Base-by-base conservation (phyloP, 2,329 filamentous ascomycete genomes). In the Coniochaeta prunicola region DNA sequence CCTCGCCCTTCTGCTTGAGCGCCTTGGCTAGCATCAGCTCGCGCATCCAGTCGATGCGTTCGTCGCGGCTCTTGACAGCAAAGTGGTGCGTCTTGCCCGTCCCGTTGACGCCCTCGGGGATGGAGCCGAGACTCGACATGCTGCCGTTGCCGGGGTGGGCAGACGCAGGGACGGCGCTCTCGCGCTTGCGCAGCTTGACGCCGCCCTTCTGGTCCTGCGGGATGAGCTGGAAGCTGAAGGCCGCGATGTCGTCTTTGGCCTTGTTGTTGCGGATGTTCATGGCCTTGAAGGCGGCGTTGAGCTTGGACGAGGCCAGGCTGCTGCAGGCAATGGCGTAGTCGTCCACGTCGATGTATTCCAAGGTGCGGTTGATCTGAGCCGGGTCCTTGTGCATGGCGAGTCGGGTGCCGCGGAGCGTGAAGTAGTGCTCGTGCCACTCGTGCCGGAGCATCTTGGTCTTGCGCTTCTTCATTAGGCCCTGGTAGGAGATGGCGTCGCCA, bases 41-140 rank as follows among this genome's bases (percentile, higher is more conserved):
- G 58, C 91, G 82, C 91, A 96, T 96, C 94, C 94, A 99, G 71
- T 97, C 93, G 68, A 97, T 97, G 62, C 93, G 84, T 70, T 97
- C 90, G 69, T 97, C 91, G 15, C 92, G 84, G 67, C 81, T 85
- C 75, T 88, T 89, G 65, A 97, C 93, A 0, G 93, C 91, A 71
- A 97, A 97, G 71, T 97, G 91, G 69, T 97, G 93, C 50, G 90
- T 89, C 80, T 96, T 97, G 66, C 85, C 85, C 12, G 82, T 85
- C 59, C 83, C 84, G 61, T 86, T 86, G 62, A 75, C 76, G 28
- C 67, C 70, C 26, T 66, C 77, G 38, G 80, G 33, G 69, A 65
- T 33, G 72, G 70, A 59, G 59, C 74, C 66, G 45, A 50, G 24
- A 12, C 24, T 50, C 45, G 45, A 50, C n/a, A 19, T 17, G 53